Conservation (phyloP, 1,284 basidiomycete species). For the Kwoniella shivajii region DNA sequence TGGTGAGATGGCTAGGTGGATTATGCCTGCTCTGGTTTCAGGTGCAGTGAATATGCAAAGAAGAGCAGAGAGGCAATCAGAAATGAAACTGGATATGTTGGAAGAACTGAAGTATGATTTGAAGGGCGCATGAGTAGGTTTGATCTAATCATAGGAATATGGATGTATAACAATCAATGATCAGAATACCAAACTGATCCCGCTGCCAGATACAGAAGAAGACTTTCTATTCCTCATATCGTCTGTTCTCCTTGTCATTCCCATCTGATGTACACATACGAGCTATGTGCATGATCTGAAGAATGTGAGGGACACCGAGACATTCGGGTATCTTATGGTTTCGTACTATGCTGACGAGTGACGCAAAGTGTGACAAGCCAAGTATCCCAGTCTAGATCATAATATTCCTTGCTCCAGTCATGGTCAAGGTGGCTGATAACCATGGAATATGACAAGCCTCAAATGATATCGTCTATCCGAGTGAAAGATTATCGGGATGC, state of each 20-base stretch:
- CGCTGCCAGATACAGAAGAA: no score
- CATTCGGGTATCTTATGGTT: not conserved
- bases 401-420: conserved; percentile 4
- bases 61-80: conserved; percentile 30
- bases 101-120: conserved; percentile 38
- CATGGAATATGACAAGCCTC: not conserved
- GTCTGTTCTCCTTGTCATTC: no score
- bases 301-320: no score
- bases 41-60: conserved; percentile 39
- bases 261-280: no score
- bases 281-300: no score
- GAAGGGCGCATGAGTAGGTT: conserved; percentile 37
- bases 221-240: no score
- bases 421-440: conserved; percentile 2
- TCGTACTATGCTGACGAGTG: not conserved
- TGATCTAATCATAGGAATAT: not conserved
- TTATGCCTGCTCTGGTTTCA: conserved; percentile 35
- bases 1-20: conserved; percentile 33
- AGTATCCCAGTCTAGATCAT: not conserved
- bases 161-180: no score
- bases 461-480: not conserved
- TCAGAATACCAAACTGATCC: not conserved
- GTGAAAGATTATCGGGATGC: not conserved
- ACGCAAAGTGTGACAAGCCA: not conserved
- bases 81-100: conserved; percentile 27